Evolutionary conservation across 2,329 filamentous ascomycete genomes (phyloP), one percentile per base, ranked within the genome.

Genomic region (Diplocarpon mali): DNA sequence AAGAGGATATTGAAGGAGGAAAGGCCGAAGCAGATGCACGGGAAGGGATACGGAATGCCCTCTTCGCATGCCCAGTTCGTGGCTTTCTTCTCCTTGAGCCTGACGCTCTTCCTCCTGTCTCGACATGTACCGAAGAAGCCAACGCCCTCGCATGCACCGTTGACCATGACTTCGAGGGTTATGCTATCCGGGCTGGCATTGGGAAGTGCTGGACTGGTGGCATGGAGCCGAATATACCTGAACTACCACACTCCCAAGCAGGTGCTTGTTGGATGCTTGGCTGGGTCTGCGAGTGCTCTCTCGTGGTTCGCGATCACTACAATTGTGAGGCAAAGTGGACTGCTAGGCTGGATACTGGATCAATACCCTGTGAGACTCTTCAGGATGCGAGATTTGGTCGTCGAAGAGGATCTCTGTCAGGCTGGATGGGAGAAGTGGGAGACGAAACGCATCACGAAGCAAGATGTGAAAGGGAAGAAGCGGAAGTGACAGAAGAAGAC

Each of bases 31-130:
- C 83, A 83, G 77, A 82, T 70, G 72, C 80, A 89, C 60, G 77
- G 87, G 45, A 94, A 94, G 64, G 92, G 92, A 52, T 98, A 98
- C 62, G 93, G 92, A 57, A 98, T 98, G 93, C 92, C 92, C 10
- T 81, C 77, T 7, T 95, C 89, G 31, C 92, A 98, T 67, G 85
- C 92, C 8, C 92, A 98, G 68, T 98, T 95, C 63, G 84, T 90
- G 49, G 76, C 83, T 45, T 98, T 87, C 70, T 96, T 95, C 74
- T 83, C 86, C 46, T 68, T 94, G 46, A 92, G 85, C 50, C 68
- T 96, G 48, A 72, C 78, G 17, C 70, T 98, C 15, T 96, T 96
- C 68, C 73, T 98, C 36, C 73, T 95, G 37, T 69, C 89, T 48
- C 77, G 90, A 49, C 88, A 95, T 64, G 70, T 71, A 5, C 82